Conservation (phyloP, 208 protist species). For the Trypanosoma mega region DNA sequence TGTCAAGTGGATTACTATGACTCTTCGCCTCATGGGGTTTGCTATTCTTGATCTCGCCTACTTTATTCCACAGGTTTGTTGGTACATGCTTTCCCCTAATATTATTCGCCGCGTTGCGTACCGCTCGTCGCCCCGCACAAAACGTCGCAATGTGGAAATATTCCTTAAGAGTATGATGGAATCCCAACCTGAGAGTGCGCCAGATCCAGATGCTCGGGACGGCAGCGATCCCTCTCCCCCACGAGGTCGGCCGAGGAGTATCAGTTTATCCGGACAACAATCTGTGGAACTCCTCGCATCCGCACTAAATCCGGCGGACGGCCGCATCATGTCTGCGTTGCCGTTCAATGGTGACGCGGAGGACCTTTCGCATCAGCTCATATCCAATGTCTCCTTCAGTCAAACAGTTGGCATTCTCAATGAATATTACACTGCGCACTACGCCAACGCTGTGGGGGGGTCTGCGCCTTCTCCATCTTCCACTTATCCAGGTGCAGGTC, state of each 20-base stretch:
- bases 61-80: conserved; percentile 65
- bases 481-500: background rate
- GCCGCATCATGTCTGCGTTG: conserved; percentile 48
- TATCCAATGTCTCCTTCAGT: background rate
- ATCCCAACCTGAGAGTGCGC: background rate
- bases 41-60: conserved; percentile 48
- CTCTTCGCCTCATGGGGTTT: conserved; percentile 56
- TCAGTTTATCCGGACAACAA: too few species aligned
- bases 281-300: conserved; percentile 33
- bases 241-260: too few species aligned
- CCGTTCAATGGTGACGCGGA: conserved; percentile 25
- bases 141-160: conserved; percentile 51
- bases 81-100: conserved; percentile 70
- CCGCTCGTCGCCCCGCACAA: conserved; percentile 57
- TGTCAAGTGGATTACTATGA: conserved; percentile 76
- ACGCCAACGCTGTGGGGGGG: too few species aligned
- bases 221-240: too few species aligned
- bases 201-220: background rate
- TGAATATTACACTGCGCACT: conserved; percentile 6
- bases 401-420: conserved; percentile 1
- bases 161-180: conserved; percentile 27
- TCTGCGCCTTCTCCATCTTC: too few species aligned
- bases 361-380: background rate
- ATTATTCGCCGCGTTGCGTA: conserved; percentile 82
- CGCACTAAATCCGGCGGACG: conserved; percentile 61